phyloP scores from a whole-genome alignment of 352 stramenopile species.

The Globisporangium splendens region DNA sequence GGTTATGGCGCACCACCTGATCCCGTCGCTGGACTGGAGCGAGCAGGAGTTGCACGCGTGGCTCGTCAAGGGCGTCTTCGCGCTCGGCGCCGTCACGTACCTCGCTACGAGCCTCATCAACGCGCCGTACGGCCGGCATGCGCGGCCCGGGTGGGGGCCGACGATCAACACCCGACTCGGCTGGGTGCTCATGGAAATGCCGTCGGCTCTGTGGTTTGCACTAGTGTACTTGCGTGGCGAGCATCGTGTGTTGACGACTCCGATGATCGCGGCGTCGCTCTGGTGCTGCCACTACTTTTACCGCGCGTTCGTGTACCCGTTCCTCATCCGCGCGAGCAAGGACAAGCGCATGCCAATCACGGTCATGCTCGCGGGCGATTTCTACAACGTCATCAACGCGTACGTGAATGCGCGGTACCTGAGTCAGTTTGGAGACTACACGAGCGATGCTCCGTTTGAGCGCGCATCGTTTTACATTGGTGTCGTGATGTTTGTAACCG shows the following conservation, averaged over 20 bases:
- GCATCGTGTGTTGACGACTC: conserved; percentile 30
- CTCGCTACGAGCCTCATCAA: conserved; percentile 47
- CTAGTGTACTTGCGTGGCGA: conserved; percentile 44
- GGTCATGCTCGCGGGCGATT: conserved; percentile 45
- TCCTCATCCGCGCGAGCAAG: conserved; percentile 50
- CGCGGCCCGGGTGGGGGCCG: conserved; percentile 50
- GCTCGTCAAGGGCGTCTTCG: conserved; percentile 51
- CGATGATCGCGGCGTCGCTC: conserved; percentile 43
- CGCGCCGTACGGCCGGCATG: conserved; percentile 60
- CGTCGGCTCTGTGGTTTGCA: conserved; percentile 59
- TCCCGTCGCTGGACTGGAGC: conserved; percentile 20
- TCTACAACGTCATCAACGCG: conserved; percentile 72
- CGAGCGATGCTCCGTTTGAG: conserved; percentile 23
- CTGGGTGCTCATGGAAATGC: conserved; percentile 72
- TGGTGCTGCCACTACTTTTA: conserved; percentile 72
- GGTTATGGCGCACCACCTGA: background rate
- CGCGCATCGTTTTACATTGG: conserved; percentile 55
- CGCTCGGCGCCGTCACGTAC: conserved; percentile 47
- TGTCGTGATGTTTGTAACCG: conserved; percentile 40
- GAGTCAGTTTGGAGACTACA: conserved; percentile 58
- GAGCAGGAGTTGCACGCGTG: conserved; percentile 53
- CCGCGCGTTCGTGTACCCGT: conserved; percentile 64
- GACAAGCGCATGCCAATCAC: conserved; percentile 61
- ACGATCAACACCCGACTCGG: conserved; percentile 51
- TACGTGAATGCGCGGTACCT: conserved; percentile 70